Evolutionary conservation across 1,284 basidiomycete species (phyloP).

Genomic region (Microbotryum saponariae): DNA sequence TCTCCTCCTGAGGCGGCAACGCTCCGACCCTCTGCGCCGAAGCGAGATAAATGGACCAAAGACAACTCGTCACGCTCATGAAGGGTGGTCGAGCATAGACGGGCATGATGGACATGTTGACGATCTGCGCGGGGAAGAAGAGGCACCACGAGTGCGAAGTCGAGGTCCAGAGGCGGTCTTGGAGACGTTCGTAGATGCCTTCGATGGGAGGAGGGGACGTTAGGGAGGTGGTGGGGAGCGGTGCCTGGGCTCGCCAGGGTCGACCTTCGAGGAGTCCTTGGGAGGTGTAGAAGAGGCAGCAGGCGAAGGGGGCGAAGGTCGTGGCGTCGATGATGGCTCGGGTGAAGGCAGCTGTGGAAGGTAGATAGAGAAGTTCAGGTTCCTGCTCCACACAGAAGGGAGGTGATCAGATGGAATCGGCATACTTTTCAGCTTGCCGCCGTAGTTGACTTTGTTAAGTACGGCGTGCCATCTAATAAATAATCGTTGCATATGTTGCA

Average conservation of each 20-base stretch:
- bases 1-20: background rate
- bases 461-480: slow-evolving; percentile 16
- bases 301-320: slow-evolving; percentile 35
- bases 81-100: slow-evolving; percentile 33
- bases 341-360: slow-evolving; percentile 28
- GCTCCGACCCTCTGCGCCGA: slow-evolving; percentile 1
- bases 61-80: slow-evolving; percentile 33
- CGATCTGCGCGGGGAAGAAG: slow-evolving; percentile 32
- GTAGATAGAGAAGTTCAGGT: background rate
- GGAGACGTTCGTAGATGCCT: slow-evolving; percentile 20
- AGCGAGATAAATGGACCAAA: slow-evolving; percentile 20
- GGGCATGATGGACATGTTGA: slow-evolving; percentile 35
- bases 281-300: slow-evolving; percentile 33
- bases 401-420: background rate
- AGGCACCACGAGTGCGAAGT: slow-evolving; percentile 27
- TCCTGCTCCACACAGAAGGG: background rate
- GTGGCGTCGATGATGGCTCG: slow-evolving; percentile 31
- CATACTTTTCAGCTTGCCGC: slow-evolving; percentile 23
- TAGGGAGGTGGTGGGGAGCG: background rate
- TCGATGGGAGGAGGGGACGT: background rate
- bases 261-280: slow-evolving; percentile 35
- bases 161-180: slow-evolving; percentile 20
- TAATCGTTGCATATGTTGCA: background rate
- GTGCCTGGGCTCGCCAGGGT: slow-evolving; percentile 10
- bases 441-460: slow-evolving; percentile 20